Conservation (phyloP, 2,329 filamentous ascomycete genomes). For the Apiospora malaysiana region DNA sequence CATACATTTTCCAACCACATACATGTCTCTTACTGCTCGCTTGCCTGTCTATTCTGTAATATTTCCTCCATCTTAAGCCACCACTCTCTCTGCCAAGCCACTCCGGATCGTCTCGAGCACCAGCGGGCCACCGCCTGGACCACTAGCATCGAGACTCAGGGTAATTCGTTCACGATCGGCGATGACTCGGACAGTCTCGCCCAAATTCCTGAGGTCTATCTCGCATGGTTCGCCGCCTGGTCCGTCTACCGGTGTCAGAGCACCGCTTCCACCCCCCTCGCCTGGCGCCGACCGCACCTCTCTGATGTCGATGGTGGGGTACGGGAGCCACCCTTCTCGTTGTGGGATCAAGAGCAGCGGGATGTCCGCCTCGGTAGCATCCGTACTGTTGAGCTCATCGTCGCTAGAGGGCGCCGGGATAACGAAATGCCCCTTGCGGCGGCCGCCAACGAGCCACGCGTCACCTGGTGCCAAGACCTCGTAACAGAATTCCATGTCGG, state of each 20-base stretch:
- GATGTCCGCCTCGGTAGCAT: conserved; percentile 61
- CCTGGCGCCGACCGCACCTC: conserved; percentile 51
- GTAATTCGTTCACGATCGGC: conserved; percentile 75
- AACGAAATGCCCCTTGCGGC: conserved; percentile 78
- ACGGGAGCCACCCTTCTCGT: conserved; percentile 75
- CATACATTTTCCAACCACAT: not conserved
- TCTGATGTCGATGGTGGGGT: conserved; percentile 80
- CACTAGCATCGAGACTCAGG: conserved; percentile 72
- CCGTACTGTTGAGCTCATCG: conserved; percentile 44
- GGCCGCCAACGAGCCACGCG: conserved; percentile 84
- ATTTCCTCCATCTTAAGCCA: not conserved
- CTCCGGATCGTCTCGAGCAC: conserved; percentile 56
- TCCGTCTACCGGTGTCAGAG: conserved; percentile 25
- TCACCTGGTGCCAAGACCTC: conserved; percentile 78
- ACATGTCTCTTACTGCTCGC: too few relatives aligned
- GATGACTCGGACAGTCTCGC: conserved; percentile 77
- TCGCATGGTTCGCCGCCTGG: conserved; percentile 64
- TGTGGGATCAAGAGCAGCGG: conserved; percentile 81
- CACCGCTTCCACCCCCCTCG: conserved; percentile 27
- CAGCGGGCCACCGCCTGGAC: conserved; percentile 68
- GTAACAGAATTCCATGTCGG: conserved; percentile 77
- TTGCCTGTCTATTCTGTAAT: not conserved
- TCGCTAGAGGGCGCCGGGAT: conserved; percentile 49
- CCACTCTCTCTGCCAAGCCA: conserved; percentile 23
- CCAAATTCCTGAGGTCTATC: conserved; percentile 79